phyloP scores from a whole-genome alignment of 768 basidiomycete genomes.

The Pisolithus microcarpus region DNA sequence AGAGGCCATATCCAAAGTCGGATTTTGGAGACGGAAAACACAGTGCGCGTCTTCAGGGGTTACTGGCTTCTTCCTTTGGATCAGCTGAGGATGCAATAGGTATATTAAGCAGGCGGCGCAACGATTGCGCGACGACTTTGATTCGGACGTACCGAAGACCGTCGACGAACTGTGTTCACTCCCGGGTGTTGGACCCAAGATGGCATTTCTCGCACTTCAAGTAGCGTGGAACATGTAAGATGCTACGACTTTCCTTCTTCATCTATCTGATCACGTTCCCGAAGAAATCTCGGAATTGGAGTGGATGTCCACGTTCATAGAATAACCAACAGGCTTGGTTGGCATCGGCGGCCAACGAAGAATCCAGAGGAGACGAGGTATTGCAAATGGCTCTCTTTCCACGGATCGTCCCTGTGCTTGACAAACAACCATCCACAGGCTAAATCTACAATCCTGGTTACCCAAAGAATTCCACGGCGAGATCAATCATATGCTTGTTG shows the following conservation, averaged over 20 bases:
- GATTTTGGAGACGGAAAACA: constrained; percentile 88
- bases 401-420: neutral
- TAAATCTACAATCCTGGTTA: constrained; percentile 81
- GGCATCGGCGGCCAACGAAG: constrained; percentile 83
- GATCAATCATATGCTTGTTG: constrained; percentile 76
- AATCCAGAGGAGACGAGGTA: constrained; percentile 85
- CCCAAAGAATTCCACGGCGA: constrained; percentile 64
- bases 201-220: constrained; percentile 84
- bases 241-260: neutral
- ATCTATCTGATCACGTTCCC: neutral
- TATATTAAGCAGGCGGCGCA: constrained; percentile 72
- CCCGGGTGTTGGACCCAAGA: constrained; percentile 92
- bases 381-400: neutral
- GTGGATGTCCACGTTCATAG: constrained; percentile 96
- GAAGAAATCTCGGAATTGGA: constrained; percentile 82
- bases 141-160: constrained; percentile 82
- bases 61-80: neutral
- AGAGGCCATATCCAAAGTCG: constrained; percentile 79
- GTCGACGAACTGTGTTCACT: constrained; percentile 82
- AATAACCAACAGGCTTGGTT: constrained; percentile 87
- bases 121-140: constrained; percentile 61
- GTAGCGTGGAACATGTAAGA: constrained; percentile 77
- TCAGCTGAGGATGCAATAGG: constrained; percentile 29
- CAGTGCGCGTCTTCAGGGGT: constrained; percentile 40
- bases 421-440: constrained; percentile 27